Evolutionary conservation across 169 alveolate genomes (phyloP).

Genomic region (Besnoitia besnoiti): DNA sequence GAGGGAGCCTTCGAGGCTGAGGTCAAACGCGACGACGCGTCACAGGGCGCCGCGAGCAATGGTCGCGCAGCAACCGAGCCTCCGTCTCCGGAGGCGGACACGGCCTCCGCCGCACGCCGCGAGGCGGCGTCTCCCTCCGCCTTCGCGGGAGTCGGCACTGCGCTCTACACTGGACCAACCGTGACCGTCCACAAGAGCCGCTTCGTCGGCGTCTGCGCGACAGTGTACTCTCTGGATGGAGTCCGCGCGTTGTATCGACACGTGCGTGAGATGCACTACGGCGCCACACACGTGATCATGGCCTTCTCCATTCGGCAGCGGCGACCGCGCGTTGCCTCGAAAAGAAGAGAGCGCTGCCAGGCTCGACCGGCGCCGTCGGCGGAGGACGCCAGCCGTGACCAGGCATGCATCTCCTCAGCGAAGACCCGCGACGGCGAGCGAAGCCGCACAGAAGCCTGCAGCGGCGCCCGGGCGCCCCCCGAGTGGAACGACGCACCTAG

Average conservation of each 20-base stretch:
- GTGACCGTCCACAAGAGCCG: conserved; percentile 32
- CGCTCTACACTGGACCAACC: not conserved
- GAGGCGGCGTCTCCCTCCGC: too few relatives aligned
- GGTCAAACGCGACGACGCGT: not conserved
- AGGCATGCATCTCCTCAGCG: not conserved
- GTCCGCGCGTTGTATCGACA: conserved; percentile 23
- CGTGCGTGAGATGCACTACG: not conserved
- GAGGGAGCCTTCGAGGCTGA: not conserved
- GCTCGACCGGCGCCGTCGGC: not conserved
- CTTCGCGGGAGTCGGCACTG: not conserved
- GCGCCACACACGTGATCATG: conserved; percentile 17
- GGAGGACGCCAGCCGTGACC: not conserved
- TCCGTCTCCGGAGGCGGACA: too few relatives aligned
- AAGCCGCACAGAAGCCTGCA: not conserved
- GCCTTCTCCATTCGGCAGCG: not conserved
- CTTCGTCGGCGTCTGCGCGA: conserved; percentile 3
- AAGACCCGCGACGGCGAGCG: not conserved
- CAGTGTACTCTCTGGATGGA: not conserved
- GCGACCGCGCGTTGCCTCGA: not conserved
- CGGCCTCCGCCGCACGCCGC: too few relatives aligned
- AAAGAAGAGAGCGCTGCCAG: not conserved
- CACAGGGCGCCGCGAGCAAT: not conserved
- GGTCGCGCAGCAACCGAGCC: too few relatives aligned
- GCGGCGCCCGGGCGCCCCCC: not conserved
- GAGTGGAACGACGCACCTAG: not conserved